These are phyloP conservation scores for Rhododendron simsii DNA, from an alignment of 148 eudicot species.

Conservation along the genomic window DNA sequence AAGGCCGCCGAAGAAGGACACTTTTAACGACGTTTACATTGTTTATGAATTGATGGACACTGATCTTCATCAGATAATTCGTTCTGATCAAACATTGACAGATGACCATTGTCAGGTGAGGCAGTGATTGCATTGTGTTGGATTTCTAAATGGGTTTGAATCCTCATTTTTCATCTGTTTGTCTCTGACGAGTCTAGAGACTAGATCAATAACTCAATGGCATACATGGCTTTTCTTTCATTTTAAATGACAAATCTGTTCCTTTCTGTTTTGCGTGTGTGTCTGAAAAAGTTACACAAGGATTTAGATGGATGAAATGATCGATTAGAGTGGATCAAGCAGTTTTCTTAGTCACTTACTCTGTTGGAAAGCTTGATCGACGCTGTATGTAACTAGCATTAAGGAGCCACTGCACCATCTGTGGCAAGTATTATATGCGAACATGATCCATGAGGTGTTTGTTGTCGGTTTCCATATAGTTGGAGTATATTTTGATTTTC, in stretches of 20 bases:
- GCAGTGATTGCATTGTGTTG: not conserved
- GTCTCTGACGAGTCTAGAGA: not conserved
- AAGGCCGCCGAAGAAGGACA: conserved; percentile 55
- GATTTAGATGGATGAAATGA: not conserved
- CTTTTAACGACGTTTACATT: conserved; percentile 65
- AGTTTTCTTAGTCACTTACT: not conserved
- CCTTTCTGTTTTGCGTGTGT: not conserved
- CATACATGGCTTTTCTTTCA: not conserved
- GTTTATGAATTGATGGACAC: conserved; percentile 83
- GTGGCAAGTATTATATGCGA: not conserved
- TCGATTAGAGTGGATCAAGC: not conserved
- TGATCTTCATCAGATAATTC: conserved; percentile 72
- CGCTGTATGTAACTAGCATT: not conserved
- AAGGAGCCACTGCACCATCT: not conserved
- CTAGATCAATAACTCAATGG: not conserved
- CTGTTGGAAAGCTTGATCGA: not conserved
- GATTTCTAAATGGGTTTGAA: not conserved
- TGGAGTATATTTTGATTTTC: not conserved
- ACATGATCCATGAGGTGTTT: not conserved
- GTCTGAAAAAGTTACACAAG: not conserved
- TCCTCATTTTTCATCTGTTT: not conserved
- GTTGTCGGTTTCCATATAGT: not conserved
- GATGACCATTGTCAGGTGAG: conserved; percentile 65
- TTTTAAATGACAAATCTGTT: not conserved
- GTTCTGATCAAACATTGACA: conserved; percentile 55